Evolutionary conservation across 2,329 filamentous ascomycete species (phyloP).

Genomic region (Alternaria sp.): DNA sequence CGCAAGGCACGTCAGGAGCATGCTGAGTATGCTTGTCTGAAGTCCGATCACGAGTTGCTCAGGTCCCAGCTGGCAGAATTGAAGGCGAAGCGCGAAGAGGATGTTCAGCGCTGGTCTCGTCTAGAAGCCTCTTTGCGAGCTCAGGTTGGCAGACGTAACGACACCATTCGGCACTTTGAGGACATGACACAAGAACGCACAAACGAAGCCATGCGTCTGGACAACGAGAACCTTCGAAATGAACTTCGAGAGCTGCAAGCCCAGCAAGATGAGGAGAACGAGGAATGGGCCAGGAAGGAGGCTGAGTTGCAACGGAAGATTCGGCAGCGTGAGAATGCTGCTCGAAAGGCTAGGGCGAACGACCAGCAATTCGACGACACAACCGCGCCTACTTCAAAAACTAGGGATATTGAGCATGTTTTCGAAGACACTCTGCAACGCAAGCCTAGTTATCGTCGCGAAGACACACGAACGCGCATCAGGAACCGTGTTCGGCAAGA

Average conservation of each 20-base stretch:
- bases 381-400: conserved; percentile 20
- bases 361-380: conserved; percentile 25
- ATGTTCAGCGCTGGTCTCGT: conserved; percentile 44
- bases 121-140: conserved; percentile 46
- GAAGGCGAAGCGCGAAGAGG: conserved; percentile 72
- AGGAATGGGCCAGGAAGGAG: conserved; percentile 47
- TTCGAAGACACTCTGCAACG: conserved; percentile 33
- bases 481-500: conserved; percentile 47
- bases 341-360: conserved; percentile 40
- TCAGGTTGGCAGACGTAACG: conserved; percentile 49
- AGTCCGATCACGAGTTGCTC: conserved; percentile 73
- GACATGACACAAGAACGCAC: conserved; percentile 50
- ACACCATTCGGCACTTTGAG: conserved; percentile 52
- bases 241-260: conserved; percentile 50
- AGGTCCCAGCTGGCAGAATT: conserved; percentile 77
- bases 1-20: conserved; percentile 49
- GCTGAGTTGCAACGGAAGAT: conserved; percentile 46
- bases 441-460: conserved; percentile 43
- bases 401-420: conserved; percentile 32
- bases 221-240: conserved; percentile 53
- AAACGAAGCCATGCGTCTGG: conserved; percentile 51
- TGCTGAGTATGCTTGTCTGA: conserved; percentile 63
- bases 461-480: conserved; percentile 46
- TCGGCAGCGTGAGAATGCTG: conserved; percentile 40
- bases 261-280: conserved; percentile 47